Base-by-base conservation (phyloP, 2,329 filamentous ascomycete genomes). In the Phialocephala subalpina region DNA sequence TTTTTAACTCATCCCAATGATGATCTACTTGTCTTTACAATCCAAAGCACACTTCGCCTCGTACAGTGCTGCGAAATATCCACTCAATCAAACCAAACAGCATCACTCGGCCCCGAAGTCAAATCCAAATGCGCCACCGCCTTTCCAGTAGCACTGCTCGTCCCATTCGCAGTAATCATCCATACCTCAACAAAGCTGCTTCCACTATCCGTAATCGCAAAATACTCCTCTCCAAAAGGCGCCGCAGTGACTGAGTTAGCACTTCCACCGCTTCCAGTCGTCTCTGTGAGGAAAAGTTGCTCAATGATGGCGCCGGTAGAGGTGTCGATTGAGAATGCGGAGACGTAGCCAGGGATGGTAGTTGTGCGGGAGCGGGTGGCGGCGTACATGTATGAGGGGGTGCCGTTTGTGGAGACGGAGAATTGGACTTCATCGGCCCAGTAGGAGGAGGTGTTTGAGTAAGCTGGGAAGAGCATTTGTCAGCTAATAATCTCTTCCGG, bases 151-250 rank as follows among this genome's bases (percentile, higher is more conserved):
- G 38, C 22, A 2, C 64, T 65, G 20, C 42, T 53, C 33, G 22
- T 58, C 6, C 63, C 67, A 49, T 72, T 68, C 2, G 66, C 69
- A 1, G 66, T 64, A 35, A 77, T 69, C 67, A 77, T 72, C 78
- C 77, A 79, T 9, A 80, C 69, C 69, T 80, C 73, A 7, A 80
- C 62, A 57, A 77, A 78, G 22, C 77, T 75, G 2, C 70, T 73
- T n/a, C 71, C 75, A 62, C 75, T 77, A 49, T 80, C 77, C 4
- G 78, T 77, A 40, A 79, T 67, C 0, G 73, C 76, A 9, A 76
- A 76, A 57, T 77, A 72, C 7, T 72, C 67, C 38, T 80, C 77
- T 45, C 73, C 73, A 55, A 78, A 79, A 7, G 65, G 68, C 27
- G 75, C 74, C 2, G 78, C 73, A 1, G 74, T 65, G 5, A 80